Evolutionary conservation across 2,329 filamentous ascomycete species (phyloP), one percentile per base, ranked within the genome.

Genomic region (Penicillium sp.): DNA sequence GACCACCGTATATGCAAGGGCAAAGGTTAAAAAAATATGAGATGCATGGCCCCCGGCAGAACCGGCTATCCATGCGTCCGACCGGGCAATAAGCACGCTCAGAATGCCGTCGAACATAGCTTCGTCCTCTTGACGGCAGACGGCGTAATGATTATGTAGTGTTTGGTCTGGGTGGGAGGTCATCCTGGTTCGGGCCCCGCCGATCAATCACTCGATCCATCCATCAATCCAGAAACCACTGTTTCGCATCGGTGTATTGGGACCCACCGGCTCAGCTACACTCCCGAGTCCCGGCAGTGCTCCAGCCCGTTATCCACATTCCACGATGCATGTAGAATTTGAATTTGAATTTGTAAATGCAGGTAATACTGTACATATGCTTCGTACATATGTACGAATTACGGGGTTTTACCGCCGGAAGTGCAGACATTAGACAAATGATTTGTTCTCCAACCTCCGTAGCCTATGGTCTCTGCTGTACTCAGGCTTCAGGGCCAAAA

Each of bases 161-260:
- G 13, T 7, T 55, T 59, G 35, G 45, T 60, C 54, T 54, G 45
- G 26, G 55, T 44, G 45, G 45, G 45, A 49, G 26, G 24, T 38
- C 45, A 62, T 50, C 51, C 56, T 38, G 15, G 17, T 49, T 19
- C 17, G 45, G 35, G 13, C 12, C 15, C 53, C 62, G 69, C 58
- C 68, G 68, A 67, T 72, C 69, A 60, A 53, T 53, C 50, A 65
- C 59, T 56, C 56, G 57, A 60, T 67, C 67, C 62, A 65, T 53
- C 22, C 24, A n/a, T 24, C 45, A 15, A 30, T 8, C 15, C 15
- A 49, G 45, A 19, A 40, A 54, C 66, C 63, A 64, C 63, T 65
- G 70, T 72, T 72, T 72, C 70, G 70, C 53, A 60, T 68, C 40
- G 47, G 57, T 65, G 57, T 61, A 53, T 38, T 33, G 45, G 38